Evolutionary conservation across 2,329 filamentous ascomycete genomes (phyloP).

Genomic region (Aspergillus luchuensis): DNA sequence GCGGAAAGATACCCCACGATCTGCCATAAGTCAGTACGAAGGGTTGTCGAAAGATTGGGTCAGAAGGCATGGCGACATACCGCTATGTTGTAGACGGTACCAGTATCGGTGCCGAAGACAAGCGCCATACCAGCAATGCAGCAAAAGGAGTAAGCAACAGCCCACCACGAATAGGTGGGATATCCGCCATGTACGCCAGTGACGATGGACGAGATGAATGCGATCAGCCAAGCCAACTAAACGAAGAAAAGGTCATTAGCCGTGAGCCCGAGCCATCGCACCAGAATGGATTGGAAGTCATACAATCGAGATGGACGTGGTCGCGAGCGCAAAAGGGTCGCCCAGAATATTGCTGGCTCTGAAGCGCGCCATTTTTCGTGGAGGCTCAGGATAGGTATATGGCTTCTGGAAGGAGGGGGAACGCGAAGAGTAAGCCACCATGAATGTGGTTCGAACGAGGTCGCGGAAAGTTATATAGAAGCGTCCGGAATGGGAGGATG

Average conservation of each 20-base stretch:
- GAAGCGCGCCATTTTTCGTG: constrained; percentile 56
- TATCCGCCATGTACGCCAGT: constrained; percentile 62
- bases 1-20: constrained; percentile 83
- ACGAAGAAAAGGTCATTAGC: constrained; percentile 18
- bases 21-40: constrained; percentile 42
- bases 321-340: constrained; percentile 93
- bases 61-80: constrained; percentile 45
- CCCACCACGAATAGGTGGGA: constrained; percentile 92
- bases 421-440: constrained; percentile 26
- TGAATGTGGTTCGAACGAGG: constrained; percentile 22
- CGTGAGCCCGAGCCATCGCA: background rate
- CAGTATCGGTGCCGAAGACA: constrained; percentile 80
- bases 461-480: constrained; percentile 11
- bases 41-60: background rate
- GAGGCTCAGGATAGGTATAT: constrained; percentile 21
- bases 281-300: constrained; percentile 43
- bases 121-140: constrained; percentile 77
- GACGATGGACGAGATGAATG: constrained; percentile 83
- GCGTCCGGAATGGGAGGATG: constrained; percentile 2
- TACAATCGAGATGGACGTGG: constrained; percentile 88
- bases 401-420: constrained; percentile 26
- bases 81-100: constrained; percentile 87
- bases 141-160: constrained; percentile 80
- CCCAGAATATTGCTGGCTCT: constrained; percentile 87
- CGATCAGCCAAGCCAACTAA: constrained; percentile 92